A percentile compares a stretch with the other conserved stretches of the same genome.
These are phyloP conservation scores for Solanum chaucha DNA, from an alignment of 257 asterid species.

Conservation along the genomic window DNA sequence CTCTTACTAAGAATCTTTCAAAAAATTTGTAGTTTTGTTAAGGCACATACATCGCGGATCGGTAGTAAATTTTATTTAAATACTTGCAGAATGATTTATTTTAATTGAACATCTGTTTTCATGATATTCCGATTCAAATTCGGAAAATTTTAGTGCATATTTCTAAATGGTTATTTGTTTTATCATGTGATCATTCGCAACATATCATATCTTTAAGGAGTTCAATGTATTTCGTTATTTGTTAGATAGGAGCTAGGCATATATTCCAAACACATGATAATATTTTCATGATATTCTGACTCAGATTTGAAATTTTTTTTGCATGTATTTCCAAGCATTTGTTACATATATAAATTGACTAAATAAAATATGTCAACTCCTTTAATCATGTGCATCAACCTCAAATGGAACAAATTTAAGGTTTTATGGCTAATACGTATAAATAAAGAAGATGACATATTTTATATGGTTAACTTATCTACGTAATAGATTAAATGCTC, in stretches of 20 bases:
- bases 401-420: not conserved
- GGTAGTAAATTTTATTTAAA: not conserved
- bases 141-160: not conserved
- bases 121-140: no score
- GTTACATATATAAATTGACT: not conserved
- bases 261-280: not conserved
- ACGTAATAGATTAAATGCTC: not conserved
- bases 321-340: not conserved
- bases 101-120: not conserved
- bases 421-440: not conserved
- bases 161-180: not conserved
- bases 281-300: not conserved
- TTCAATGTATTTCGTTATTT: no score
- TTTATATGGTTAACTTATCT: not conserved
- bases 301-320: not conserved
- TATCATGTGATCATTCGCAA: no score
- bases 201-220: no score
- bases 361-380: not conserved
- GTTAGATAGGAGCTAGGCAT: no score
- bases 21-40: not conserved
- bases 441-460: not conserved
- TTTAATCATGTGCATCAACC: not conserved
- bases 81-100: rapidly evolving
- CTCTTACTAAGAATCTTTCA: not conserved
- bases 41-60: not conserved